Evolutionary conservation across 371 early-diverging fungal genomes (phyloP).

Genomic region (Coemansia sp.): DNA sequence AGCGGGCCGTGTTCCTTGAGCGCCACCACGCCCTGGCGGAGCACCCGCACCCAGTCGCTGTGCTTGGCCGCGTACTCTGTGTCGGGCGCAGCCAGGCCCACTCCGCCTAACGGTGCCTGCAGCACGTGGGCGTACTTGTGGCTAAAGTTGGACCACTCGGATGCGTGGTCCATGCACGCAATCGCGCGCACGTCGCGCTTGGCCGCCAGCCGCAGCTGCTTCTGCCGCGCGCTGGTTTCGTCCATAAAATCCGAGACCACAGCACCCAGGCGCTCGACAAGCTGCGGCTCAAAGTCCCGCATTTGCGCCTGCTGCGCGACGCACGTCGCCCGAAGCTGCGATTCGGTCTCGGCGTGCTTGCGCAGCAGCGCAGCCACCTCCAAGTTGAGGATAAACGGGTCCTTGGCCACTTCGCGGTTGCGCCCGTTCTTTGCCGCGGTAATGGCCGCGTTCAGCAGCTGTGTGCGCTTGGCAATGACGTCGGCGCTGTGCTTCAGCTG

Average conservation of each 20-base stretch:
- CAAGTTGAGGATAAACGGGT: conserved; percentile 48
- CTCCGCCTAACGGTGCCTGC: conserved; percentile 18
- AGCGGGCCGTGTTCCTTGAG: conserved; percentile 38
- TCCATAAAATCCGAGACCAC: conserved; percentile 25
- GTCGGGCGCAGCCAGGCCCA: conserved; percentile 31
- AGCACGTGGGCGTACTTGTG: conserved; percentile 12
- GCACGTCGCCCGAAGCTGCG: conserved; percentile 12
- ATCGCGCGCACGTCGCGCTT: conserved; percentile 21
- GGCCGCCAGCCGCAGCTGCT: conserved; percentile 24
- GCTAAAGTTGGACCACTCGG: conserved; percentile 39
- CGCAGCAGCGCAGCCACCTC: conserved; percentile 45
- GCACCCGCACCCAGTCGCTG: conserved; percentile 39
- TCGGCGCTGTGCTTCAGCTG: conserved; percentile 34
- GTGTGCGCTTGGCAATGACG: conserved; percentile 12
- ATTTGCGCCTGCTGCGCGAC: conserved; percentile 28
- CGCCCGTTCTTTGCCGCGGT: conserved; percentile 15
- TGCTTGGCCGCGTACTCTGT: conserved; percentile 23
- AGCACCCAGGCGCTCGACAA: conserved; percentile 20
- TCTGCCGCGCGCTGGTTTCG: conserved; percentile 12
- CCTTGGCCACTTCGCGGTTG: conserved; percentile 31
- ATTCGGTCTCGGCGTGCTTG: conserved; percentile 40
- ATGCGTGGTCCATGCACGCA: conserved; percentile 11
- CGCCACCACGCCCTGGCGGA: conserved; percentile 46
- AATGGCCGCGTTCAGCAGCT: conserved; percentile 34
- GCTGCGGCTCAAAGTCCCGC: conserved; percentile 28